These are phyloP conservation scores for Kwoniella pini DNA, from an alignment of 768 basidiomycete genomes.

Conservation along the genomic window DNA sequence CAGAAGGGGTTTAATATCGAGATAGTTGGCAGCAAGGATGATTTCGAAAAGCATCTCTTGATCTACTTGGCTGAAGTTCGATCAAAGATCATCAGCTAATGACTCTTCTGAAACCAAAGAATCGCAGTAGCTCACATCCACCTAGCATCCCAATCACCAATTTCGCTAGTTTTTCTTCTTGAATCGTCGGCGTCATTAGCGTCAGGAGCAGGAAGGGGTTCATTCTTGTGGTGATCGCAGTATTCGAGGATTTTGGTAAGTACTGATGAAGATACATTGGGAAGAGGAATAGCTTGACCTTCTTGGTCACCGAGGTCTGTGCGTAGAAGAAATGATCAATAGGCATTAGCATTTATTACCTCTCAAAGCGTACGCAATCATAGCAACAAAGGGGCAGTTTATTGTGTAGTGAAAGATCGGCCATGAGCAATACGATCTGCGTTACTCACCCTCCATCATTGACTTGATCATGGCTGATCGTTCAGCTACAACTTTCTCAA, in stretches of 20 bases:
- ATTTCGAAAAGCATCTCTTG: slow-evolving; percentile 99
- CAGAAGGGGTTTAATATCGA: slow-evolving; percentile 98
- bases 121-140: slow-evolving; percentile 21
- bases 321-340: background rate
- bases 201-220: slow-evolving; percentile 79
- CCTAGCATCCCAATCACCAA: slow-evolving; percentile 98
- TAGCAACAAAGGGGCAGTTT: too few species aligned
- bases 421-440: slow-evolving; percentile 1
- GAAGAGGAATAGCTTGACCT: slow-evolving; percentile 41
- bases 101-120: background rate
- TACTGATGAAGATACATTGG: slow-evolving; percentile 50
- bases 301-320: slow-evolving; percentile 47
- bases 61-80: slow-evolving; percentile 63
- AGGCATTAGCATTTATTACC: background rate
- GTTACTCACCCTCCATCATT: slow-evolving; percentile 90
- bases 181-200: slow-evolving; percentile 73
- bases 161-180: slow-evolving; percentile 96
- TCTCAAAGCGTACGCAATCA: too few species aligned
- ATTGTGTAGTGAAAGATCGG: background rate
- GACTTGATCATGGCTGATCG: slow-evolving; percentile 97
- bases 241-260: slow-evolving; percentile 84
- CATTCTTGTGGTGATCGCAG: slow-evolving; percentile 97
- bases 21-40: slow-evolving; percentile 98
- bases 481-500: slow-evolving; percentile 92
- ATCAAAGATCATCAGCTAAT: slow-evolving; percentile 9